phyloP scores from a whole-genome alignment of 2,329 filamentous ascomycete species.

The Bipolaris victoriae region DNA sequence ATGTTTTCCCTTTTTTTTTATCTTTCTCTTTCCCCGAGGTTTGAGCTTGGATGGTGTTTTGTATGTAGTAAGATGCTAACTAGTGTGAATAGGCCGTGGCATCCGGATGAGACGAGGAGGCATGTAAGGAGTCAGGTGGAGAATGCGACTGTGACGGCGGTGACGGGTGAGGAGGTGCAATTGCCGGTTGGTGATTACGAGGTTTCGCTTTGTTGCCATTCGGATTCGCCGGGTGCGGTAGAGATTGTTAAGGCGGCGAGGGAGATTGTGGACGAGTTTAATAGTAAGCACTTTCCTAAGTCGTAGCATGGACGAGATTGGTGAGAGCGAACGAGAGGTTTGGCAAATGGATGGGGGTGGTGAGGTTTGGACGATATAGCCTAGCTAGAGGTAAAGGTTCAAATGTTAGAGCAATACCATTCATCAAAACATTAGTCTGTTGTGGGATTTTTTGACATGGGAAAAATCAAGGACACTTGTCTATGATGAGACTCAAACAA shows the following conservation, averaged over 20 bases:
- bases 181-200: slow-evolving; percentile 52
- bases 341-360: not conserved
- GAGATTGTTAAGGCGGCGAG: slow-evolving; percentile 53
- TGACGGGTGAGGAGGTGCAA: slow-evolving; percentile 51
- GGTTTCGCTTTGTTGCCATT: slow-evolving; percentile 54
- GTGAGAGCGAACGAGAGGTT: not conserved
- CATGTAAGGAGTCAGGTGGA: slow-evolving; percentile 52
- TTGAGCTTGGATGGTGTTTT: no score
- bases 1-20: slow-evolving; percentile 2
- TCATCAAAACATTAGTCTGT: not conserved
- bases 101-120: slow-evolving; percentile 49
- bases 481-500: no score
- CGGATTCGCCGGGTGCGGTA: slow-evolving; percentile 53
- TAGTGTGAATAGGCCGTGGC: slow-evolving; percentile 46
- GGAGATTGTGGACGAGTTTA: slow-evolving; percentile 52
- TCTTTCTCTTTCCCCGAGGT: not conserved
- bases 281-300: slow-evolving; percentile 31
- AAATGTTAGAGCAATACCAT: not conserved
- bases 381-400: not conserved
- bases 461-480: no score
- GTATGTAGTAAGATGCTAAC: no score
- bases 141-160: slow-evolving; percentile 49
- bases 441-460: no score
- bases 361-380: not conserved
- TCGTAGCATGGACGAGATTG: not conserved